These are phyloP conservation scores for Neurospora sp. DNA, from an alignment of 495 filamentous ascomycete genomes.

Conservation along the genomic window DNA sequence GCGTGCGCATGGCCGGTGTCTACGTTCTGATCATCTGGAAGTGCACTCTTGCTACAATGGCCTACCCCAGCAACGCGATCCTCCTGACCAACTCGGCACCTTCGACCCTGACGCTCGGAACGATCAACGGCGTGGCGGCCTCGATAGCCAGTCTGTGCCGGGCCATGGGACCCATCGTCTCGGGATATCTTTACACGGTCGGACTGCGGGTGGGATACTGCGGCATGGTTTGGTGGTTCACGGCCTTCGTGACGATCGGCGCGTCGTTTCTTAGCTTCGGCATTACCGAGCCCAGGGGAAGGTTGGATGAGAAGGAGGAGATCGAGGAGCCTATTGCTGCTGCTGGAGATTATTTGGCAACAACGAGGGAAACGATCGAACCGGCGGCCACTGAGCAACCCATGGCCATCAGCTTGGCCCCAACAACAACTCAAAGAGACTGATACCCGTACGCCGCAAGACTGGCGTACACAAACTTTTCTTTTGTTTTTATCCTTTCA, in stretches of 20 bases:
- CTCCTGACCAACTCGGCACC: conserved; percentile 78
- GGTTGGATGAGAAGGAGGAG: conserved; percentile 26
- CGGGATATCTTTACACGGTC: conserved; percentile 71
- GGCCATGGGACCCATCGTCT: conserved; percentile 79
- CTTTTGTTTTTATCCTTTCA: neutral
- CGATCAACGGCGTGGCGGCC: conserved; percentile 87
- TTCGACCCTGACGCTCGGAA: conserved; percentile 67
- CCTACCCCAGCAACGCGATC: conserved; percentile 79
- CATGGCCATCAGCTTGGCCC: neutral
- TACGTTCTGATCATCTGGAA: conserved; percentile 75
- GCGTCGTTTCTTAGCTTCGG: conserved; percentile 50
- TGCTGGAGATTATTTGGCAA: neutral
- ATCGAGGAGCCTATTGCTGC: conserved; percentile 2
- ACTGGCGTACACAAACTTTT: neutral
- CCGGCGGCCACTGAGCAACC: neutral
- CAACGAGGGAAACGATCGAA: neutral
- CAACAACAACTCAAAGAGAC: neutral
- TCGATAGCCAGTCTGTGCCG: conserved; percentile 81
- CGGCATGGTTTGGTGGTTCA: conserved; percentile 87
- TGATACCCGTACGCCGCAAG: neutral
- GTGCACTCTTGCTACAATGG: conserved; percentile 73
- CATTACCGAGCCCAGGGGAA: conserved; percentile 35
- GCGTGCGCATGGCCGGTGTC: conserved; percentile 59
- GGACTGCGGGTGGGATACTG: conserved; percentile 73
- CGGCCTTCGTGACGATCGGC: conserved; percentile 60